Evolutionary conservation across 2,329 filamentous ascomycete genomes (phyloP).

Genomic region (Xylaria sp.): DNA sequence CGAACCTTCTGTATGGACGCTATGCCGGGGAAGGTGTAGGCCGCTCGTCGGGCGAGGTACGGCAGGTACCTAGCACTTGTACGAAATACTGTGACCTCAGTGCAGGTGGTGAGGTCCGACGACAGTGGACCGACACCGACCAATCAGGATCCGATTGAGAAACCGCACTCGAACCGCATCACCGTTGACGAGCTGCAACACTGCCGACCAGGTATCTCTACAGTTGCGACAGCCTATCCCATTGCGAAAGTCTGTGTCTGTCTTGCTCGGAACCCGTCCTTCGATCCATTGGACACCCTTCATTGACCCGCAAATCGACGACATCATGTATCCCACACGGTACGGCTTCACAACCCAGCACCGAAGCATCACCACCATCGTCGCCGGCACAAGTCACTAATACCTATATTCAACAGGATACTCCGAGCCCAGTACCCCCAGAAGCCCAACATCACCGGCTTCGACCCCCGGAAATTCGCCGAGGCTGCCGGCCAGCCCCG

Average conservation of each 20-base stretch:
- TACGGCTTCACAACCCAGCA: conserved; percentile 16
- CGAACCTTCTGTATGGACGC: no score
- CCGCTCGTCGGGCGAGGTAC: no score
- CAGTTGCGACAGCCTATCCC: neutral
- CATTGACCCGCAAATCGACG: conserved; percentile 12
- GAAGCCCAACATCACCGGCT: conserved; percentile 81
- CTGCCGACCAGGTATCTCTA: neutral
- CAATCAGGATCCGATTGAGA: conserved; percentile 12
- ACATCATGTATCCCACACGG: conserved; percentile 35
- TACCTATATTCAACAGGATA: conserved; percentile 36
- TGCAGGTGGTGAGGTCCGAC: neutral
- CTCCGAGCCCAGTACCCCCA: conserved; percentile 43
- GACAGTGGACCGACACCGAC: neutral
- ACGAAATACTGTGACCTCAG: neutral
- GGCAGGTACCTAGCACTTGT: no score
- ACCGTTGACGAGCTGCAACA: neutral
- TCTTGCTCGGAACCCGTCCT: neutral
- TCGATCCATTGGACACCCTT: conserved; percentile 1
- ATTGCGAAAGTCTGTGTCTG: conserved; percentile 2
- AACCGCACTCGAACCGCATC: neutral
- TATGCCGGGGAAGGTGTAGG: no score
- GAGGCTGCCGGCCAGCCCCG: conserved; percentile 58
- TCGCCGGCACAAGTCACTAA: conserved; percentile 8
- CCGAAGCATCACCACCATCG: neutral
- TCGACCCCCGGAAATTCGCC: conserved; percentile 78